Evolutionary conservation across 2,329 filamentous ascomycete genomes (phyloP).

Genomic region (Trichoderma sp.): DNA sequence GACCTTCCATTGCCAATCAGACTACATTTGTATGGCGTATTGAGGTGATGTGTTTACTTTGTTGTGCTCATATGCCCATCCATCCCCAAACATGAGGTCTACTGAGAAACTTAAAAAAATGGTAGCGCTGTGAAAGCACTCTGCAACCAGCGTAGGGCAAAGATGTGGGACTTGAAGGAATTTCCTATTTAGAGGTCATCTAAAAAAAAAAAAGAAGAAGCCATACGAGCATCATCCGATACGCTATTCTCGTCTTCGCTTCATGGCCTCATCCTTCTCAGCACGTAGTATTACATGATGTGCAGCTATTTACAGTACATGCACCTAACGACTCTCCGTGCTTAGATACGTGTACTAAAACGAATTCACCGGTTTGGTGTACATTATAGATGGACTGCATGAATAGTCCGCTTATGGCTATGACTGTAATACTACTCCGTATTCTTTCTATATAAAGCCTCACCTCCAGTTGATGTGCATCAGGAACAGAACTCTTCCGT

Average conservation of each 20-base stretch:
- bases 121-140: no score
- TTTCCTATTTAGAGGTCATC: background rate
- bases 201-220: background rate
- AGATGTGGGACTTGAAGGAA: background rate
- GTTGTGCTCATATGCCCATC: no score
- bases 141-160: background rate
- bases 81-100: no score
- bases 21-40: no score
- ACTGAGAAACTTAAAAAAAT: no score
- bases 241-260: background rate
- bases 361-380: background rate
- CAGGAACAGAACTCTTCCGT: background rate
- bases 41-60: no score
- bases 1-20: background rate
- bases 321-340: background rate
- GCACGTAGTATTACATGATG: no score
- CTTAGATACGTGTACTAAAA: background rate
- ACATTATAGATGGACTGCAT: background rate
- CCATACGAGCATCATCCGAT: background rate
- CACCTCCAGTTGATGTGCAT: background rate
- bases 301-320: background rate
- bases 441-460: background rate
- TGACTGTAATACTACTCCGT: no score
- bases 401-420: rapidly evolving
- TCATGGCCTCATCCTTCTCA: no score